Evolutionary conservation across 2,329 filamentous ascomycete genomes (phyloP).

Genomic region (Aspergillus fructus): DNA sequence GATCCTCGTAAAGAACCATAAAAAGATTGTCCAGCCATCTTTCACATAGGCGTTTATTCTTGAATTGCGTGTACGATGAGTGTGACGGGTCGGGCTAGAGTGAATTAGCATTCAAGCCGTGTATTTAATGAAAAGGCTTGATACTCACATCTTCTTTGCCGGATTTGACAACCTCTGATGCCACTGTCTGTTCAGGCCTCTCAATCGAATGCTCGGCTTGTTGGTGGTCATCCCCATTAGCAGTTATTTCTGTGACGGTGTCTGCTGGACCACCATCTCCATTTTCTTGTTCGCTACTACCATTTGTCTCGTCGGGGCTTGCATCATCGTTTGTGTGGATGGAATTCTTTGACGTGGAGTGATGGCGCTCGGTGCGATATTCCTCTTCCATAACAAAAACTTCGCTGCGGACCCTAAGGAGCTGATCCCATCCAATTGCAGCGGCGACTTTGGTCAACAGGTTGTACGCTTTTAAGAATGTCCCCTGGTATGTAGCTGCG

Average conservation of each 20-base stretch:
- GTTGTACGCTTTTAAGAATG: slow-evolving; percentile 91
- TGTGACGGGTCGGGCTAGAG: slow-evolving; percentile 62
- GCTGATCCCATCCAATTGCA: slow-evolving; percentile 96
- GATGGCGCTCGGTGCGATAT: slow-evolving; percentile 73
- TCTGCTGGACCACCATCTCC: slow-evolving; percentile 31
- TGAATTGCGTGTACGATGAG: slow-evolving; percentile 81
- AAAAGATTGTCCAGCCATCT: slow-evolving; percentile 98
- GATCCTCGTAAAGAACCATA: slow-evolving; percentile 98
- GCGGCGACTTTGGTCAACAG: slow-evolving; percentile 94
- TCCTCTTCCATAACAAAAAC: slow-evolving; percentile 99
- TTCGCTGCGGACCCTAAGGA: slow-evolving; percentile 89
- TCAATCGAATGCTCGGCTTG: slow-evolving; percentile 56
- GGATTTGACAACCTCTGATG: slow-evolving; percentile 73
- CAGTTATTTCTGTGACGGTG: slow-evolving; percentile 22
- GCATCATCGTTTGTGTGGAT: slow-evolving; percentile 26
- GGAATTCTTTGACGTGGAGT: slow-evolving; percentile 25
- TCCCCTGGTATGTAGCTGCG: slow-evolving; percentile 87
- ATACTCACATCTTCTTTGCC: slow-evolving; percentile 67
- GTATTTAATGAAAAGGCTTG: neutral
- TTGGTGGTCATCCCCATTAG: slow-evolving; percentile 33
- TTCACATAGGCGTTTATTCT: slow-evolving; percentile 95
- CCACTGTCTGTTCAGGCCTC: slow-evolving; percentile 75
- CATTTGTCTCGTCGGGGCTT: slow-evolving; percentile 38
- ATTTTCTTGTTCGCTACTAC: slow-evolving; percentile 30
- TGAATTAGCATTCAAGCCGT: neutral